These are phyloP conservation scores for Nigrospora osmanthi DNA, from an alignment of 2,329 filamentous ascomycete species.

Conservation along the genomic window DNA sequence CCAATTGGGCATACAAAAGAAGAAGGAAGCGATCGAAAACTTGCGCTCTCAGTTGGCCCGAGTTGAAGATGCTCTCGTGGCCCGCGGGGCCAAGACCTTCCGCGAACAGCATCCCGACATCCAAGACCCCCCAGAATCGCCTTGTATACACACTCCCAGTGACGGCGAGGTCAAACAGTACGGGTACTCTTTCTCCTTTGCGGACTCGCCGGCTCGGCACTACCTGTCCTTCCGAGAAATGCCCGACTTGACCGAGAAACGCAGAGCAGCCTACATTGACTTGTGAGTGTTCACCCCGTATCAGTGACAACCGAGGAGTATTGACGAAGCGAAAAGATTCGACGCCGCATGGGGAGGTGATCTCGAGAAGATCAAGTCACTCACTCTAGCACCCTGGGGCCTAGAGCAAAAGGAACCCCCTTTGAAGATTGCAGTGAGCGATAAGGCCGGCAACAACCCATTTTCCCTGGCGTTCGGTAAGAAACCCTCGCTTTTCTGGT, in stretches of 20 bases:
- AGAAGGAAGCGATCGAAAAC: constrained; percentile 44
- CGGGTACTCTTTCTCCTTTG: constrained; percentile 42
- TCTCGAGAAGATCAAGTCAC: constrained; percentile 52
- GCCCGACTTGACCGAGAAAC: constrained; percentile 47
- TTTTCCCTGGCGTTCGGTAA: constrained; percentile 56
- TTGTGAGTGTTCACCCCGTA: constrained; percentile 37
- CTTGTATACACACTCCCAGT: neutral
- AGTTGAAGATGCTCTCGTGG: constrained; percentile 46
- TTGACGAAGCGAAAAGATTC: constrained; percentile 38
- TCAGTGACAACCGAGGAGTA: neutral
- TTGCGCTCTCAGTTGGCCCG: constrained; percentile 43
- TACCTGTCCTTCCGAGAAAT: constrained; percentile 18
- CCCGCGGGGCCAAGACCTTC: constrained; percentile 59
- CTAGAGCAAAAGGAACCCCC: constrained; percentile 45
- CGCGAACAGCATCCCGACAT: constrained; percentile 53
- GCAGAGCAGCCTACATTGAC: constrained; percentile 51
- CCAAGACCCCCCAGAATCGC: constrained; percentile 10
- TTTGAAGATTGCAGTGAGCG: constrained; percentile 54
- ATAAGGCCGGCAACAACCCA: constrained; percentile 43
- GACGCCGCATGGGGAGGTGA: constrained; percentile 71
- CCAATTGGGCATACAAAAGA: constrained; percentile 33
- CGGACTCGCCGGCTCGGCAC: too few species aligned
- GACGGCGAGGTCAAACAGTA: constrained; percentile 29
- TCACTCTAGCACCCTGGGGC: constrained; percentile 55
- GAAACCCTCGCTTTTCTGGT: too few species aligned